These are phyloP conservation scores for Bifiguratus adelaidae DNA, from an alignment of 192 early-diverging fungal species.

Conservation along the genomic window DNA sequence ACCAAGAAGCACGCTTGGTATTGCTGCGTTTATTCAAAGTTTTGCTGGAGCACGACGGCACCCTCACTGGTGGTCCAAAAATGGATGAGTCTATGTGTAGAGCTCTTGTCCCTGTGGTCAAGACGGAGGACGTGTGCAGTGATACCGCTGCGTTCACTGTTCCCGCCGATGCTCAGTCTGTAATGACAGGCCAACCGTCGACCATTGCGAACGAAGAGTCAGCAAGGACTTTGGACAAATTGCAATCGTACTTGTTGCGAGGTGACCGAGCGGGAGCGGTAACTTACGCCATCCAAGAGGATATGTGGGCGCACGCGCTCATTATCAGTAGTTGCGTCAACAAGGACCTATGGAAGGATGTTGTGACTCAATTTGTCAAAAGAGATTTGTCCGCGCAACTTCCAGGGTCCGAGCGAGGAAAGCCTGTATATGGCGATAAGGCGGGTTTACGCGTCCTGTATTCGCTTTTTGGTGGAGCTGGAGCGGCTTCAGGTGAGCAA, in stretches of 20 bases:
- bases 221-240: conserved; percentile 30
- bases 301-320: conserved; percentile 85
- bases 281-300: conserved; percentile 25
- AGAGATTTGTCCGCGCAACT: conserved; percentile 30
- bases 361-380: conserved; percentile 58
- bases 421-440: conserved; percentile 16
- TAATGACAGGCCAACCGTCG: not conserved
- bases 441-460: conserved; percentile 51
- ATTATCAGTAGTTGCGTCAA: conserved; percentile 83
- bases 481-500: conserved; percentile 27
- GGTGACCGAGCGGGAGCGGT: conserved; percentile 49
- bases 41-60: conserved; percentile 53
- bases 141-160: conserved; percentile 15
- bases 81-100: conserved; percentile 33
- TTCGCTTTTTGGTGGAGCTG: conserved; percentile 54
- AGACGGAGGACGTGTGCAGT: conserved; percentile 4
- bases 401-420: not conserved
- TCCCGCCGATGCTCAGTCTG: conserved; percentile 11
- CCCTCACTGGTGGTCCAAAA: conserved; percentile 35
- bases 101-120: conserved; percentile 18
- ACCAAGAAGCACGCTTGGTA: conserved; percentile 13
- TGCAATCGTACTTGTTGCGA: conserved; percentile 48
- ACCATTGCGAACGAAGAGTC: conserved; percentile 2
- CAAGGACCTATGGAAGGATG: conserved; percentile 72
- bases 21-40: conserved; percentile 54